Evolutionary conservation across 2,329 filamentous ascomycete species (phyloP).

Genomic region (Fusarium algeriense): DNA sequence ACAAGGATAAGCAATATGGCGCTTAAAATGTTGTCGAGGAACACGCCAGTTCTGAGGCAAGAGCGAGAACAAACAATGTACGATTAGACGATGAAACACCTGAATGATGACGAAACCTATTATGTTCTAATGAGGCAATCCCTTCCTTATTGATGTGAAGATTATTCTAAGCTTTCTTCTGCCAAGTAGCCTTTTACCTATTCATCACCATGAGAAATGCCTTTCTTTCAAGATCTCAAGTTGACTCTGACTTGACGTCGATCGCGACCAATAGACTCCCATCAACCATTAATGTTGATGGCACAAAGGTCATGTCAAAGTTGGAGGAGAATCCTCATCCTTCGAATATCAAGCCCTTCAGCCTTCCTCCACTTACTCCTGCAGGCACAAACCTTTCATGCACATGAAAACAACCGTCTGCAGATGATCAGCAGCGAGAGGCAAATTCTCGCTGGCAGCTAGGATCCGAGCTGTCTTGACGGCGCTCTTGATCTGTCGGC

Average conservation of each 20-base stretch:
- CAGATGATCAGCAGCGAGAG: slow-evolving; percentile 8
- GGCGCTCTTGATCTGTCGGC: slow-evolving; percentile 36
- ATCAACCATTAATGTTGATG: too few species aligned
- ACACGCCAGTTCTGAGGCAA: neutral
- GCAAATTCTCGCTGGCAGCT: neutral
- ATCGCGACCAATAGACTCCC: neutral
- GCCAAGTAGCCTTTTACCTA: neutral
- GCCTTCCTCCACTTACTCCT: neutral
- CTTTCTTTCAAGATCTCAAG: neutral
- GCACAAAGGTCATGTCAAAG: neutral
- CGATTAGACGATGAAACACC: slow-evolving; percentile 4
- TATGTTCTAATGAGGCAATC: neutral
- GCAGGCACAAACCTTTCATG: neutral
- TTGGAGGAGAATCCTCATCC: neutral
- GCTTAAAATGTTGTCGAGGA: slow-evolving; percentile 3
- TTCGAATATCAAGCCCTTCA: neutral
- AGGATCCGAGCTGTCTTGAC: slow-evolving; percentile 24
- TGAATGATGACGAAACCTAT: slow-evolving; percentile 16
- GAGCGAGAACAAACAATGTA: slow-evolving; percentile 1
- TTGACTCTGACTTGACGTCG: neutral
- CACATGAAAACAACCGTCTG: slow-evolving; percentile 12
- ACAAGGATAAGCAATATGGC: slow-evolving; percentile 68
- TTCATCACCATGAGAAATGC: neutral
- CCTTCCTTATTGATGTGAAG: neutral
- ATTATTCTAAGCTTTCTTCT: neutral